Evolutionary conservation across 495 filamentous ascomycete species (phyloP), one percentile per base, ranked within the genome.

Genomic region (Trichoderma gamsii): DNA sequence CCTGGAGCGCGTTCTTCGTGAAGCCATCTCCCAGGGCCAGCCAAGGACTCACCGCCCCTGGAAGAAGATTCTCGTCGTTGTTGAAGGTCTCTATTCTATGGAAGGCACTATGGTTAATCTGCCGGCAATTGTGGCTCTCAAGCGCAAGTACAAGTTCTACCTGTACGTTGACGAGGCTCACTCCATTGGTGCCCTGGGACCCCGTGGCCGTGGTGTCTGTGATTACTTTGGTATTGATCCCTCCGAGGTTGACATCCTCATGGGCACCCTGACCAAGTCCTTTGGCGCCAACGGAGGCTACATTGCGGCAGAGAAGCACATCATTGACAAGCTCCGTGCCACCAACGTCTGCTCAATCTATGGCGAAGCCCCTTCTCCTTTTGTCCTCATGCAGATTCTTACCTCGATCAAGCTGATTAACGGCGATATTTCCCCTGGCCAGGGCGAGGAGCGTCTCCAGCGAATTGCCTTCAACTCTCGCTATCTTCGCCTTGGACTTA

Each of bases 251-350:
- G 95, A 99, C 78, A 90, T 99, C 72, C 87, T 99, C 59, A 99
- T 99, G 95, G 95, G 95, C 68, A 99, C 95, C 18, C 80, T 99
- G 65, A 99, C 95, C 65, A 99, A 99, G 79, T 97, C 96, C 0
- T 99, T 99, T 72, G 95, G 95, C 73, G 95, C 95, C 73, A 99
- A 99, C 73, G 95, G 95, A 75, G 95, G 95, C 64, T 99, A 99
- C 77, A 84, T 99, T 73, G 92, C 94, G 7, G 95, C 87, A 13
- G 90, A 96, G 69, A 96, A 94, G 80, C 82, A 84, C 64, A 90
- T 98, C 79, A 93, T 99, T 72, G 91, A 96, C 76, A 93, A 94
- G 76, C 88, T 99, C 43, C 87, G 90, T 56, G 85, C 85, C 67
- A 90, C 88, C 65, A 97, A 98, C 73, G 90, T 95, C 23, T 93